These are phyloP conservation scores for Calonectria pseudoreteaudii DNA, from an alignment of 2,329 filamentous ascomycete genomes.

Conservation along the genomic window DNA sequence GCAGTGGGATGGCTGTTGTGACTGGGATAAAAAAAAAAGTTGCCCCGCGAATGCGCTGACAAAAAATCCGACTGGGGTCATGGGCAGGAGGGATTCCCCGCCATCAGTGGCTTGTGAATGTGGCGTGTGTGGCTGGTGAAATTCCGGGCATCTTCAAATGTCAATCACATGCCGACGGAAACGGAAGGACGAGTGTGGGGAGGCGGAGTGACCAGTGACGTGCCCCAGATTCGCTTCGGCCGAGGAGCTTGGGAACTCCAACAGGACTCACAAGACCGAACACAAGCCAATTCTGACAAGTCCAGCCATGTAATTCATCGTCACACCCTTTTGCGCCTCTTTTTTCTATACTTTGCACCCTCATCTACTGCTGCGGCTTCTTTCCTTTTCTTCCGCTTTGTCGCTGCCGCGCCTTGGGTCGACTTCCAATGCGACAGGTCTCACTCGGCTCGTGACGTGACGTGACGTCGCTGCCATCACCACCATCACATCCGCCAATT, in stretches of 20 bases:
- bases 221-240: slow-evolving; percentile 43
- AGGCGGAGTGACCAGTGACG: slow-evolving; percentile 31
- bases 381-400: background rate
- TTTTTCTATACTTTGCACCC: background rate
- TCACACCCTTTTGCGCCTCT: background rate
- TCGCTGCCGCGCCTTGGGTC: slow-evolving; percentile 6
- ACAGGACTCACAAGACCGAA: slow-evolving; percentile 15
- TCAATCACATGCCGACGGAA: slow-evolving; percentile 44
- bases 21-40: slow-evolving; percentile 30
- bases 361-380: background rate
- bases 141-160: slow-evolving; percentile 22
- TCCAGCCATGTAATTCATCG: slow-evolving; percentile 13
- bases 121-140: slow-evolving; percentile 19
- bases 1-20: slow-evolving; percentile 8
- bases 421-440: slow-evolving; percentile 23
- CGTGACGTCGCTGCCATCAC: slow-evolving; percentile 39
- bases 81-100: background rate
- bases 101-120: slow-evolving; percentile 24
- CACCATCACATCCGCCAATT: background rate
- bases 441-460: slow-evolving; percentile 32
- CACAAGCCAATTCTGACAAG: slow-evolving; percentile 2
- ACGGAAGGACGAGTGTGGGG: slow-evolving; percentile 35
- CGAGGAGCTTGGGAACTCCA: slow-evolving; percentile 40
- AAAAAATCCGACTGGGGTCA: slow-evolving; percentile 18
- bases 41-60: slow-evolving; percentile 42